Percentiles rank a stretch among this genome's conserved stretches.
Evolutionary conservation across 2,329 filamentous ascomycete genomes (phyloP).

Genomic region (Hyphodiscus sp.): DNA sequence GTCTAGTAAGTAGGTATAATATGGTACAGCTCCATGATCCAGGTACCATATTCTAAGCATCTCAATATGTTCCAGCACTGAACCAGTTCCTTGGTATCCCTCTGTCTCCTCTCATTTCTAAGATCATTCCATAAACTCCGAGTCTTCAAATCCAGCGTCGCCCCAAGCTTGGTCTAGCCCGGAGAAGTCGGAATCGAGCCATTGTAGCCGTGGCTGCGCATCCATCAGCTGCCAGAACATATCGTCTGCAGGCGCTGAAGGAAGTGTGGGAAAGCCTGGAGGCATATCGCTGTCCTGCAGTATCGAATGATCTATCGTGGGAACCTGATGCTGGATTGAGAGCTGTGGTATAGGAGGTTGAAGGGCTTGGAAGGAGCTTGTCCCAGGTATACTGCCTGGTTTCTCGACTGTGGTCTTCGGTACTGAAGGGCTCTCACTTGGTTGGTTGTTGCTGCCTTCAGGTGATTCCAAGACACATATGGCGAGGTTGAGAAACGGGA

Average conservation of each 20-base stretch:
- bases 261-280: not conserved
- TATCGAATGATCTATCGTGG: not conserved
- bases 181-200: conserved; percentile 6
- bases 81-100: not conserved
- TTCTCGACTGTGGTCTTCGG: not conserved
- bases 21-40: not conserved
- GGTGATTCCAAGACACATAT: not conserved
- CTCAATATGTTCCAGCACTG: not conserved
- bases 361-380: not conserved
- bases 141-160: not conserved
- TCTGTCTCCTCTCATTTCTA: not conserved
- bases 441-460: not conserved
- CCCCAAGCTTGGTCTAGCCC: not conserved
- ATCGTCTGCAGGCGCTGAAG: not conserved
- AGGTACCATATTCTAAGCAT: not conserved
- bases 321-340: not conserved
- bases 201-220: conserved; percentile 3
- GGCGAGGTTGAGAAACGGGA: not conserved
- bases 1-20: not conserved
- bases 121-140: not conserved
- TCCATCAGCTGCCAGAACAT: conserved; percentile 2
- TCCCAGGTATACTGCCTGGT: not conserved
- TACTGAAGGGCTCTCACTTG: not conserved
- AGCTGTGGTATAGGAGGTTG: not conserved
- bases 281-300: not conserved